Evolutionary conservation across 208 protist species (phyloP), one percentile per base, ranked within the genome.

Genomic region (Blastocrithidia nonstop): DNA sequence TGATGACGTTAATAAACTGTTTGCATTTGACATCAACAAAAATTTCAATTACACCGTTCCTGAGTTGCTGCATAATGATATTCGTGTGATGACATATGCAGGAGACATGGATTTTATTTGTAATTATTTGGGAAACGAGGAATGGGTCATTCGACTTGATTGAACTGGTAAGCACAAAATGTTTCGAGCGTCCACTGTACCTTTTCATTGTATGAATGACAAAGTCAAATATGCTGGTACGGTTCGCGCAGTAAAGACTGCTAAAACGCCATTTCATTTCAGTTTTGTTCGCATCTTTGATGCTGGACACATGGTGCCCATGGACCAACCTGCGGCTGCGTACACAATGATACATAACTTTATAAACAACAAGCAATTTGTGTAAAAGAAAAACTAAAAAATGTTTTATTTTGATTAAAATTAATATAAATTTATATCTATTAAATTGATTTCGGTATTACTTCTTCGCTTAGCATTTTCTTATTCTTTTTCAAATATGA

Each of bases 21-120:
- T 94, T 46, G 8, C 24, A 4, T 13, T 27, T n/a, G 89, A 96
- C 69, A 67, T 44, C 47, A 59, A 73, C 33, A 59, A 71, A 26
- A 68, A 66, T 50, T 88, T 82, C 23, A 71, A 89, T 52, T 51
- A 55, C 24, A 57, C 51, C 0, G 28, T 95, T 1, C 71, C 79
- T 0, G 33, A n/a, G 2, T 45, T 94, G 33, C 61, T 95, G 17
- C 61, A 19, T 4, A 48, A 27, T 25, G 64, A 62, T n/a, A 55
- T 94, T 6, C 70, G 65, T 20, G 87, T 93, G n/a, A 39, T 95
- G 51, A 69, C 95, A 32, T 96, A 94, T 63, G 77, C 71, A 0
- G 92, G 92, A 7, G 88, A 94, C 29, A 49, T 63, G 35, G 90
- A 96, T 58, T 95, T 71, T 45, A 88, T 93, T 46, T 95, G 88